Percentiles rank a stretch among this genome's conserved stretches.
phyloP scores from a whole-genome alignment of 2,329 filamentous ascomycete species.

The Penicillium olsonii region DNA sequence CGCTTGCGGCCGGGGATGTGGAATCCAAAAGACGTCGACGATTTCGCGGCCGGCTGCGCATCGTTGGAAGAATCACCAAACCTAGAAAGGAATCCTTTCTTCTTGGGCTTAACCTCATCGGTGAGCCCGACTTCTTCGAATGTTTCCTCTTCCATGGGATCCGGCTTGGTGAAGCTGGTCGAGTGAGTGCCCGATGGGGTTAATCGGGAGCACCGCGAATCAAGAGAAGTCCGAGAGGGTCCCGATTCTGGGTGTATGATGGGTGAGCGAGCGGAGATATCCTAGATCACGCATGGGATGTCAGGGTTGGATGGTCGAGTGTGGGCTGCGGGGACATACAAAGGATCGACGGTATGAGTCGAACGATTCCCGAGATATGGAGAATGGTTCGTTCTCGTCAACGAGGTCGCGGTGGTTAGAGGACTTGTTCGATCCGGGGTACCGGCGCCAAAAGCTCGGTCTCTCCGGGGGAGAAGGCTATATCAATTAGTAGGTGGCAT shows the following conservation, averaged over 20 bases:
- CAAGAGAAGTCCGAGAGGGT: conserved; percentile 74
- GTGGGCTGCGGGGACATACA: conserved; percentile 56
- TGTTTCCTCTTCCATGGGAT: conserved; percentile 71
- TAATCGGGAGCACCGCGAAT: conserved; percentile 68
- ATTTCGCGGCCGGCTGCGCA: conserved; percentile 38
- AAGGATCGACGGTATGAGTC: conserved; percentile 96
- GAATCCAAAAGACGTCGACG: conserved; percentile 58
- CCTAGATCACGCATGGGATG: conserved; percentile 54
- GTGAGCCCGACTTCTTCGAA: conserved; percentile 90
- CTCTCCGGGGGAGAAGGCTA: conserved; percentile 89
- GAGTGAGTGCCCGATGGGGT: conserved; percentile 63
- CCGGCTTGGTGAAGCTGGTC: conserved; percentile 59
- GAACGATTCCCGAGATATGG: conserved; percentile 94
- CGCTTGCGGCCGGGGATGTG: conserved; percentile 72
- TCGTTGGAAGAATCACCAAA: conserved; percentile 64
- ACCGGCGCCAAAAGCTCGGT: conserved; percentile 72
- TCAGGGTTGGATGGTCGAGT: conserved; percentile 6
- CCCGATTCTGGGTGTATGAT: conserved; percentile 60
- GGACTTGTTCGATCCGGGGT: conserved; percentile 49
- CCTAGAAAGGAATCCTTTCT: conserved; percentile 74
- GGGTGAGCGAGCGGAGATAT: conserved; percentile 86
- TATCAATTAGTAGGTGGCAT: conserved; percentile 7
- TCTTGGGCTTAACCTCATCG: conserved; percentile 73
- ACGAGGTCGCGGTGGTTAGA: conserved; percentile 65
- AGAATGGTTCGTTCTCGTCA: conserved; percentile 87